These are phyloP conservation scores for Kwoniella heveanensis DNA, from an alignment of 768 basidiomycete species.

Conservation along the genomic window DNA sequence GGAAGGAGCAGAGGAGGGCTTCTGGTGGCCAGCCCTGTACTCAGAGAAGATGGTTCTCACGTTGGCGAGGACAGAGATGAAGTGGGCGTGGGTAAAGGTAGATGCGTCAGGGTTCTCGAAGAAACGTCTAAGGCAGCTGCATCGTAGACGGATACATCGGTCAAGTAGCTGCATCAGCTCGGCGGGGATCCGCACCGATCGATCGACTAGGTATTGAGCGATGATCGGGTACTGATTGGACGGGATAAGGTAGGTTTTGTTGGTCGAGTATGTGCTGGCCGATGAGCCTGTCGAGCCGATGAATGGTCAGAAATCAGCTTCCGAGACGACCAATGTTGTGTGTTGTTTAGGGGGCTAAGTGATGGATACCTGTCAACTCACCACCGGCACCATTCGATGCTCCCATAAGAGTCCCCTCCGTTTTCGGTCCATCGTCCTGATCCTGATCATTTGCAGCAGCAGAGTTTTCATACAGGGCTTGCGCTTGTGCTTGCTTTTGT, in stretches of 20 bases:
- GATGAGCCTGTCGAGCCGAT: too few relatives aligned
- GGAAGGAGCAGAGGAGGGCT: too few relatives aligned
- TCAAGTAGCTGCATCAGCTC: slow-evolving; percentile 21
- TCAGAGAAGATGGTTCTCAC: slow-evolving; percentile 5
- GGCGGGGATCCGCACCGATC: slow-evolving; percentile 14
- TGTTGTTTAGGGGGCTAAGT: too few relatives aligned
- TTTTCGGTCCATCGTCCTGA: too few relatives aligned
- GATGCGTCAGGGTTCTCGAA: not conserved
- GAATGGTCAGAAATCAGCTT: too few relatives aligned
- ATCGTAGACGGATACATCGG: slow-evolving; percentile 21
- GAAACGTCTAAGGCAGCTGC: slow-evolving; percentile 7
- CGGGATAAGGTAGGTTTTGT: slow-evolving; percentile 10
- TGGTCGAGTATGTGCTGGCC: too few relatives aligned
- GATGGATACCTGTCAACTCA: too few relatives aligned
- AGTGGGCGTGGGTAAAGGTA: slow-evolving; percentile 6
- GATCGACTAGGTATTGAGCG: slow-evolving; percentile 7
- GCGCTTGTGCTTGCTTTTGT: too few relatives aligned
- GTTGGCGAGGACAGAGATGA: slow-evolving; percentile 15
- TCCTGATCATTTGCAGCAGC: not conserved
- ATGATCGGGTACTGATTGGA: slow-evolving; percentile 3
- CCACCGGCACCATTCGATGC: not conserved
- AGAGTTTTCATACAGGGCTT: not conserved
- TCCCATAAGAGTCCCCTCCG: not conserved
- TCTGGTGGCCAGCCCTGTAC: too few relatives aligned
- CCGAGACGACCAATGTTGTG: too few relatives aligned